Conservation (phyloP, 805 yeast genomes). For the Lipomyces starkeyi region DNA sequence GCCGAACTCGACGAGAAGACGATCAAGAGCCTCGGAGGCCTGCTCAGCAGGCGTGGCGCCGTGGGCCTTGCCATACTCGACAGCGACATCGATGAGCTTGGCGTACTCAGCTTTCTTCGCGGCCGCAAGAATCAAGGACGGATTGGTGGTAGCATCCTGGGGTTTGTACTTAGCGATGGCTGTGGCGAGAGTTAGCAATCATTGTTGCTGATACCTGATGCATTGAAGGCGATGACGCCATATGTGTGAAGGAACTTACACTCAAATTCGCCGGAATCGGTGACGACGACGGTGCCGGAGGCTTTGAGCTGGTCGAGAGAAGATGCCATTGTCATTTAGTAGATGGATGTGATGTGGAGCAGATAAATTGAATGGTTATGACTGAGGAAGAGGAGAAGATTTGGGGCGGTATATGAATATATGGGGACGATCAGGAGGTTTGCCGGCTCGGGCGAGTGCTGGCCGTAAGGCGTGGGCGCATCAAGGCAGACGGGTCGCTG, state of each 20-base stretch:
- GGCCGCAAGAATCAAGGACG: slow-evolving; percentile 96
- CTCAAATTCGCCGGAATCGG: slow-evolving; percentile 99
- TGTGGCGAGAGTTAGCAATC: slow-evolving; percentile 9
- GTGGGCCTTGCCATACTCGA: slow-evolving; percentile 76
- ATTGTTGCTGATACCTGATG: not conserved
- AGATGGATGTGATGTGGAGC: not conserved
- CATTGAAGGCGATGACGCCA: not conserved
- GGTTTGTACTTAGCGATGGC: slow-evolving; percentile 96
- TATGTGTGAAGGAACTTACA: slow-evolving; percentile 47
- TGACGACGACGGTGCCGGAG: slow-evolving; percentile 93
- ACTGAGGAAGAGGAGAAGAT: not conserved
- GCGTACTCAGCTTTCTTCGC: slow-evolving; percentile 89
- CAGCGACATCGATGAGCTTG: slow-evolving; percentile 86
- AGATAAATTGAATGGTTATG: not conserved
- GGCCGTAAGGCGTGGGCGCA: not conserved
- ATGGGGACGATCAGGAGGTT: slow-evolving; percentile 1
- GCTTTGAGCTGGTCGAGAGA: slow-evolving; percentile 93
- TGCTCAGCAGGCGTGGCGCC: slow-evolving; percentile 54
- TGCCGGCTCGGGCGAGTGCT: slow-evolving; percentile 1
- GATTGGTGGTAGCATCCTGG: slow-evolving; percentile 99
- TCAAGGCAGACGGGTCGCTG: not conserved
- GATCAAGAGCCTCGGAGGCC: slow-evolving; percentile 85
- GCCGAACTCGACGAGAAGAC: slow-evolving; percentile 95
- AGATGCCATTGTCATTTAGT: slow-evolving; percentile 51
- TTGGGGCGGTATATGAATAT: not conserved